Percentiles rank a stretch among this genome's conserved stretches.
These are phyloP conservation scores for Galeopsis tetrahit DNA, from an alignment of 257 asterid species.

Conservation along the genomic window DNA sequence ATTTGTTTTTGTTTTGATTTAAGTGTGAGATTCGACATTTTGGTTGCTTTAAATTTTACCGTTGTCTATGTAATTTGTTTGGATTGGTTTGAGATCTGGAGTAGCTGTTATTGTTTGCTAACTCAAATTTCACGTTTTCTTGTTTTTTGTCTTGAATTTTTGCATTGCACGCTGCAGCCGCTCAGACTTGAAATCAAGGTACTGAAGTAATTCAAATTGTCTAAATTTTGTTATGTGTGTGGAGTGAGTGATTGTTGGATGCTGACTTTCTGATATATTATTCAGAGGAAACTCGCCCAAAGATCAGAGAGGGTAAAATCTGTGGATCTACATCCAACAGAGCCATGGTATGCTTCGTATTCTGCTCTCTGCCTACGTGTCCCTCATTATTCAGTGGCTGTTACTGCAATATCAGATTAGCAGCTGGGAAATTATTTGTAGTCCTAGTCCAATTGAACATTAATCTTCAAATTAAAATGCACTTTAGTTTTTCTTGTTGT, in stretches of 20 bases:
- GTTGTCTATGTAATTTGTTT: slow-evolving; percentile 33
- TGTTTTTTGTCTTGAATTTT: slow-evolving; percentile 27
- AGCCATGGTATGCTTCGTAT: slow-evolving; percentile 60
- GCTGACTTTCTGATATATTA: slow-evolving; percentile 36
- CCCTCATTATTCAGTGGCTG: background rate
- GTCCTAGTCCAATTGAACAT: background rate
- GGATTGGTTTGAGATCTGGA: slow-evolving; percentile 46
- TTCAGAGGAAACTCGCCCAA: slow-evolving; percentile 68
- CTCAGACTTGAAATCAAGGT: slow-evolving; percentile 68
- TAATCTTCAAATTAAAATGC: slow-evolving; percentile 3
- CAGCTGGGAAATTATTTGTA: slow-evolving; percentile 10
- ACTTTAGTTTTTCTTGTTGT: background rate
- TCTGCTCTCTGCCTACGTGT: background rate
- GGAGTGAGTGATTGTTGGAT: slow-evolving; percentile 33
- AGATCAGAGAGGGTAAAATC: slow-evolving; percentile 76
- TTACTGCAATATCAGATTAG: slow-evolving; percentile 17
- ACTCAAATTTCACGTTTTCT: slow-evolving; percentile 29
- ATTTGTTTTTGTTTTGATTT: slow-evolving; percentile 15
- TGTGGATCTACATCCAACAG: slow-evolving; percentile 73
- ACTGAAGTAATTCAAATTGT: slow-evolving; percentile 27
- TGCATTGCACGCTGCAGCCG: slow-evolving; percentile 46
- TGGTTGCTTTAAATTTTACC: slow-evolving; percentile 27
- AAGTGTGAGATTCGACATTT: slow-evolving; percentile 28
- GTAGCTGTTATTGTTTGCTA: slow-evolving; percentile 34
- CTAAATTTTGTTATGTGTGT: slow-evolving; percentile 21